These are phyloP conservation scores for Claviceps spartinae DNA, from an alignment of 2,329 filamentous ascomycete species.

Conservation along the genomic window DNA sequence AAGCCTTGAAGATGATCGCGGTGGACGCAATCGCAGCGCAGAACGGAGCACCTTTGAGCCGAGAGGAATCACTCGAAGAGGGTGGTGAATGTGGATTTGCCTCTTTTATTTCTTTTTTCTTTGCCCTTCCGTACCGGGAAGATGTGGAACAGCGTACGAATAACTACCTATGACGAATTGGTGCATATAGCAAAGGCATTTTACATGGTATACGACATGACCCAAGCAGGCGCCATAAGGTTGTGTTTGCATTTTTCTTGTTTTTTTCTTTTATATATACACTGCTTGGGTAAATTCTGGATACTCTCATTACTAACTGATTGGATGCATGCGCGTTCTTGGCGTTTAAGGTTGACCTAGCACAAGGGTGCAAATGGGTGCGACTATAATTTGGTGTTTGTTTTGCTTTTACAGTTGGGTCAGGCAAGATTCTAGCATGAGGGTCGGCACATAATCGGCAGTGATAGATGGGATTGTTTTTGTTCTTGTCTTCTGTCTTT, in stretches of 20 bases:
- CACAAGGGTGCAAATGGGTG: background rate
- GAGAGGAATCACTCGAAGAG: slow-evolving; percentile 21
- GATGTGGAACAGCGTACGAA: background rate
- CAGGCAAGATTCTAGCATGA: background rate
- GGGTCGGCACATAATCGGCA: too few relatives aligned
- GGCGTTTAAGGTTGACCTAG: background rate
- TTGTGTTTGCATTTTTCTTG: background rate
- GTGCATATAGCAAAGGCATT: slow-evolving; percentile 2
- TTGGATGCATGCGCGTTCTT: background rate
- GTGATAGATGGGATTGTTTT: too few relatives aligned
- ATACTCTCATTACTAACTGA: background rate
- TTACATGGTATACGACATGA: background rate
- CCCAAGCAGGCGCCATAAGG: background rate
- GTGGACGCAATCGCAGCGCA: slow-evolving; percentile 25
- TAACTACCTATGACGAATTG: background rate
- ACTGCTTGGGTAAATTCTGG: background rate
- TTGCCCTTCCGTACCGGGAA: background rate
- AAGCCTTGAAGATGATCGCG: slow-evolving; percentile 42
- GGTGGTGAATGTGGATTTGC: slow-evolving; percentile 17
- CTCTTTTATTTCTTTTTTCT: background rate
- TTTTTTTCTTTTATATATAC: background rate
- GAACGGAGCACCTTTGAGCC: slow-evolving; percentile 27
- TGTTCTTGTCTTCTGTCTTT: too few relatives aligned
- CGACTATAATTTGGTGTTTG: background rate
- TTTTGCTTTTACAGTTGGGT: background rate